Conservation (phyloP, 768 basidiomycete species). For the Chalciporus piperatus region DNA sequence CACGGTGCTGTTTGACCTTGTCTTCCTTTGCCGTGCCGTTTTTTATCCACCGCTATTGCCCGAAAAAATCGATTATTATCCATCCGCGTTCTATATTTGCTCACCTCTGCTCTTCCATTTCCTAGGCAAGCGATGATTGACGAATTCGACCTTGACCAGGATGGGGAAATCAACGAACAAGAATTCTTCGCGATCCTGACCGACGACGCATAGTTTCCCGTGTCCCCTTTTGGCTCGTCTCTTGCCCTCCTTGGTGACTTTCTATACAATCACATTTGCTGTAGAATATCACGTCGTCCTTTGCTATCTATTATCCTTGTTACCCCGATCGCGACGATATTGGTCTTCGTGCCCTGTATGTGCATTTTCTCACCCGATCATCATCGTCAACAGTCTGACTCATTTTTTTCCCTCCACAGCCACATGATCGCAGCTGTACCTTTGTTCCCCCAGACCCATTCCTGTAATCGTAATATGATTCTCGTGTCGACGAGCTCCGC, state of each 20-base stretch:
- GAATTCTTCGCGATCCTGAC: conserved; percentile 98
- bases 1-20: conserved; percentile 19
- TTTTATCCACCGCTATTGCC: conserved; percentile 27
- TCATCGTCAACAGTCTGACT: conserved; percentile 10
- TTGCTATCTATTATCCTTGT: conserved; percentile 17
- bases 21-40: conserved; percentile 14
- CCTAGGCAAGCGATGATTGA: conserved; percentile 99
- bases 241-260: neutral
- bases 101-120: conserved; percentile 29
- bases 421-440: conserved; percentile 24
- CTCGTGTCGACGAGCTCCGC: conserved; percentile 12
- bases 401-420: conserved; percentile 14
- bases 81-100: conserved; percentile 26
- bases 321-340: conserved; percentile 18
- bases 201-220: conserved; percentile 65
- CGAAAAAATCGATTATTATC: conserved; percentile 11
- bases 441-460: conserved; percentile 1
- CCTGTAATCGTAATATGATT: conserved; percentile 20
- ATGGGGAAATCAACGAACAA: conserved; percentile 94
- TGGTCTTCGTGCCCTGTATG: conserved; percentile 15
- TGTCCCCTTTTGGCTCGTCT: neutral
- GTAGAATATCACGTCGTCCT: conserved; percentile 12
- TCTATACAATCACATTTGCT: conserved; percentile 2
- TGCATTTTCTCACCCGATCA: conserved; percentile 22
- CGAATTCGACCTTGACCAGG: conserved; percentile 98